Evolutionary conservation across 208 protist species (phyloP), one percentile per base, ranked within the genome.

Genomic region (Trypanosoma mega): DNA sequence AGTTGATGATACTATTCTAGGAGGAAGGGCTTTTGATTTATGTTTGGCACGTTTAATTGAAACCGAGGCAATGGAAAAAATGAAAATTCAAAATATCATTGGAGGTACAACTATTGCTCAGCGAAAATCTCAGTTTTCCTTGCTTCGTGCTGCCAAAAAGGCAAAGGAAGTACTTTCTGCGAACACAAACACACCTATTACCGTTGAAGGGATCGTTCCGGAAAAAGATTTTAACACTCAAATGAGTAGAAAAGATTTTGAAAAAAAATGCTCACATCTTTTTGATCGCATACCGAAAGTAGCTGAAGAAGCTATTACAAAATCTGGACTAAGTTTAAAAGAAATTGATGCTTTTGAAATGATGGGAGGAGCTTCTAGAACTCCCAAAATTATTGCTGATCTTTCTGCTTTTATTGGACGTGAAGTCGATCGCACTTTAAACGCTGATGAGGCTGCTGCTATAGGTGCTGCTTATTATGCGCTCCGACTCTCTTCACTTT

Each of bases 361-460:
- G 61, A 92, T 96, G 81, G 92, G 92, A n/a, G 91, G 88, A 16
- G 71, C 74, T 14, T 79, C 80, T 2, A 71, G 92, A 14, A 95
- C 88, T 39, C 92, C 92, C 36, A 90, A 85, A 60, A 82, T 97
- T 36, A 80, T 95, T 63, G 45, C 66, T 11, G 87, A 84, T 53
- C 54, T 97, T 24, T 85, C 81, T 16, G 43, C 39, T 11, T 52
- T 76, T 2, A 55, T 87, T 20, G 85, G 85, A 0, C 51, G 79
- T 11, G 74, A 77, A 21, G 78, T 93, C 21, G 80, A 93, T 48
- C 75, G 87, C 26, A 97, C 92, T 1, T 58, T 97, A 54, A 97
- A 97, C 60, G 90, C 90, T 71, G 92, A 97, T 52, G 92, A 97
- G 66, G 80, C 88, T 44, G 89, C 87, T 9, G 89, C 87, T 8